Evolutionary conservation across 2,329 filamentous ascomycete species (phyloP), one percentile per base, ranked within the genome.

Genomic region (Xylaria multiplex): DNA sequence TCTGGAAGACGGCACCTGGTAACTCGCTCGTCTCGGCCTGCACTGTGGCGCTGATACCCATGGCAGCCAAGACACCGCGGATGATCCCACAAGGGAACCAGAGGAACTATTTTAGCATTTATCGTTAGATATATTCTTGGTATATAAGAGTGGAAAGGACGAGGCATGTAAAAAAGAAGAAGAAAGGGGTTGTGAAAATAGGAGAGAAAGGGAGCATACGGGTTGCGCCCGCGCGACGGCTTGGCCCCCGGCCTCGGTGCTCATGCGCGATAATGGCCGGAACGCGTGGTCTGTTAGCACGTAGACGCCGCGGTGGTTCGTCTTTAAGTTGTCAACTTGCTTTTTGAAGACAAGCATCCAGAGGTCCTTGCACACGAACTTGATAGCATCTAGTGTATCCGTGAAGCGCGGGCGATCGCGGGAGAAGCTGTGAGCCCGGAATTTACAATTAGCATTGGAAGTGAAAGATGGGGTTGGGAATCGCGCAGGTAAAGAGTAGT

Each of bases 271-370:
- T 71, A 99, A 90, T 0, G 95, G 94, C 55, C 93, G 90, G 81
- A 99, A 99, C 9, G 90, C 84, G 77, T 93, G 93, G 80, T 99
- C 96, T 14, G 95, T 98, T 59, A 99, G 83, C 49, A 99, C 96
- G 79, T 97, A 99, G 72, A 98, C 93, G 57, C 96, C 96, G 73
- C 96, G 85, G 78, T 99, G 96, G 77, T 99, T 99, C 8, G 96
- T 99, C 81, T 99, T 99, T 53, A 99, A 85, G 78, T 99, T 99
- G 80, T 99, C 96, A 76, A 99, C 93, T 79, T 98, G 96, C 81
- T 99, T 99, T 77, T 92, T 87, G 80, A 97, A 99, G 16, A 97
- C 88, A 22, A 98, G 85, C 40, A 89, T 93, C 96, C 96, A 99
- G 50, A 99, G 85, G 79, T 99, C 96, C 83, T 99, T 99, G 87